phyloP scores from a whole-genome alignment of 352 stramenopile genomes.

The Paralagenidium karlingii region DNA sequence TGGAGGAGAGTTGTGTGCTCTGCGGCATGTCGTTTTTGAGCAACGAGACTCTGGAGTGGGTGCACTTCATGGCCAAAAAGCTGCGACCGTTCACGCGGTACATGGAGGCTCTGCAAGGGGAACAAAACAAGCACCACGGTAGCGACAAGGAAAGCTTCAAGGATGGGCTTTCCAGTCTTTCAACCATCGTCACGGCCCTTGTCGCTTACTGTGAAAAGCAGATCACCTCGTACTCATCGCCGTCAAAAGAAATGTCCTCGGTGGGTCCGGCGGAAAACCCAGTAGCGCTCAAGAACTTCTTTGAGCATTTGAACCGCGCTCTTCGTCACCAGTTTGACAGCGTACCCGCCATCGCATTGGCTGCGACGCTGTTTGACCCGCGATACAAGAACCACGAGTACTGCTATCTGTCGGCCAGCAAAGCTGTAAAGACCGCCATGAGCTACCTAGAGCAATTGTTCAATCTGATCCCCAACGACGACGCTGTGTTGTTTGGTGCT shows the following conservation, averaged over 20 bases:
- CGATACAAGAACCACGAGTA: slow-evolving; percentile 75
- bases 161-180: slow-evolving; percentile 58
- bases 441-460: slow-evolving; percentile 42
- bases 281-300: too few relatives aligned
- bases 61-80: slow-evolving; percentile 54
- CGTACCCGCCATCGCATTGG: slow-evolving; percentile 42
- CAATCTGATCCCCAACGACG: slow-evolving; percentile 19
- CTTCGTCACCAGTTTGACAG: slow-evolving; percentile 37
- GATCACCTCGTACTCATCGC: too few relatives aligned
- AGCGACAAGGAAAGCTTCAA: slow-evolving; percentile 73
- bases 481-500: too few relatives aligned
- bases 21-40: slow-evolving; percentile 30
- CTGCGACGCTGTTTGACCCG: slow-evolving; percentile 60
- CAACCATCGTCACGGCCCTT: slow-evolving; percentile 54
- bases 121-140: slow-evolving; percentile 55
- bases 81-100: slow-evolving; percentile 61
- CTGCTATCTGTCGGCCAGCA: slow-evolving; percentile 46
- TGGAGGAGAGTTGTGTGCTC: slow-evolving; percentile 47
- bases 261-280: too few relatives aligned
- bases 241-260: too few relatives aligned
- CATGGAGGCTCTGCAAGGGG: slow-evolving; percentile 51
- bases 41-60: slow-evolving; percentile 25
- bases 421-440: slow-evolving; percentile 40
- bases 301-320: slow-evolving; percentile 30
- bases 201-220: slow-evolving; percentile 61